phyloP scores from a whole-genome alignment of 2,329 filamentous ascomycete species.

The Nectriaceae sp. region DNA sequence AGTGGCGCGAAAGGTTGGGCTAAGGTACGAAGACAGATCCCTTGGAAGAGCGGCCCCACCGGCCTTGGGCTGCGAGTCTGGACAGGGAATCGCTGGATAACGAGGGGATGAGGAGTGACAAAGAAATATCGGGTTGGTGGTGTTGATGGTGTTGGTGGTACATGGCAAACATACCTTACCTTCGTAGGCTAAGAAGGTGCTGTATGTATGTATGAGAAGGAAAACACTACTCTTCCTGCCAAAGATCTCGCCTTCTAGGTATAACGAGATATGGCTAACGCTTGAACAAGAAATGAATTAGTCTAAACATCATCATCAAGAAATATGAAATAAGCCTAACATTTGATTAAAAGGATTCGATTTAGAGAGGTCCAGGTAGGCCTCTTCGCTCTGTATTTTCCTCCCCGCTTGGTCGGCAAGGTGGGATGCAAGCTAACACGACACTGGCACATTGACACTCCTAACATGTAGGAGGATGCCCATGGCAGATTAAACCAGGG shows the following conservation, averaged over 20 bases:
- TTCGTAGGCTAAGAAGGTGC: neutral
- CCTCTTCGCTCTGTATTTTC: too few species aligned
- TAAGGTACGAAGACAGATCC: neutral
- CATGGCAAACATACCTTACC: neutral
- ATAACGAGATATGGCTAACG: too few species aligned
- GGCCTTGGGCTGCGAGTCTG: neutral
- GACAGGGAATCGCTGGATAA: neutral
- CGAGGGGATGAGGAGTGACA: neutral
- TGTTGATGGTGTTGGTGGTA: neutral
- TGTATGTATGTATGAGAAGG: too few species aligned
- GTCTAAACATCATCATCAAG: too few species aligned
- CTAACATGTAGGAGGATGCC: neutral
- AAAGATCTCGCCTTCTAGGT: too few species aligned
- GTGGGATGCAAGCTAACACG: neutral
- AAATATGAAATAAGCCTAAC: too few species aligned
- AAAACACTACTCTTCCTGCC: too few species aligned
- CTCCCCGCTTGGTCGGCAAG: too few species aligned
- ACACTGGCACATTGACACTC: neutral
- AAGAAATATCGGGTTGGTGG: neutral
- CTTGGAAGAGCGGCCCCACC: neutral
- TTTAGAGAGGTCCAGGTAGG: too few species aligned
- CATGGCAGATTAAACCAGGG: neutral
- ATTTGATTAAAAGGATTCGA: too few species aligned
- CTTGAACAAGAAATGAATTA: too few species aligned
- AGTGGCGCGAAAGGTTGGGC: conserved; percentile 11